Conservation (phyloP, 257 asterid species). For the Phtheirospermum japonicum region DNA sequence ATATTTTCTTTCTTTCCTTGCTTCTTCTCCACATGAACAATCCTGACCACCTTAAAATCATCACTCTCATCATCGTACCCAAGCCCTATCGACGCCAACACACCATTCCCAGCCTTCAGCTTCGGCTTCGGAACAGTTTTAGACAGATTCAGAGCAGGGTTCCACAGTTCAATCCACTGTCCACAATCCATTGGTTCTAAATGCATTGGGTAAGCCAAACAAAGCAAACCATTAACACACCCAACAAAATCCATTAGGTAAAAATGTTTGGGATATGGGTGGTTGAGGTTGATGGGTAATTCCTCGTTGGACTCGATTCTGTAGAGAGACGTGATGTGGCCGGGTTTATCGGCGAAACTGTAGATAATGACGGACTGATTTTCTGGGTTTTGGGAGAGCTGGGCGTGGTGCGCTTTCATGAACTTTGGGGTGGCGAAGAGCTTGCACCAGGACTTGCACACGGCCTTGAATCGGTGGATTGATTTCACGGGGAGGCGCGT, state of each 20-base stretch:
- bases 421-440: background rate
- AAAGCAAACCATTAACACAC: conserved; percentile 4
- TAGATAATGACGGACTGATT: conserved; percentile 1
- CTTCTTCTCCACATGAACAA: background rate
- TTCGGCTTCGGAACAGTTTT: background rate
- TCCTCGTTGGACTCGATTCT: background rate
- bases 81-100: conserved; percentile 8
- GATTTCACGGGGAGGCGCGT: conserved; percentile 25
- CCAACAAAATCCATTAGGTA: background rate
- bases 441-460: conserved; percentile 24
- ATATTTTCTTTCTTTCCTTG: background rate
- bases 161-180: conserved; percentile 13
- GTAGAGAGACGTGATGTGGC: background rate
- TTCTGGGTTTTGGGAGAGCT: background rate
- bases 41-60: conserved; percentile 28
- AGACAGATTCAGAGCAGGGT: conserved; percentile 15
- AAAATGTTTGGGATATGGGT: background rate
- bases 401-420: background rate
- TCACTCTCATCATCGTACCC: background rate
- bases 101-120: background rate
- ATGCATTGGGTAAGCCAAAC: background rate
- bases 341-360: background rate
- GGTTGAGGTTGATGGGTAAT: background rate
- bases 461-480: conserved; percentile 7
- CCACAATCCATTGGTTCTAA: background rate